A percentile compares a stretch with the other conserved stretches of the same genome.
Conservation (phyloP, 1,284 basidiomycete genomes). For the Cutaneotrichosporon sp. region DNA sequence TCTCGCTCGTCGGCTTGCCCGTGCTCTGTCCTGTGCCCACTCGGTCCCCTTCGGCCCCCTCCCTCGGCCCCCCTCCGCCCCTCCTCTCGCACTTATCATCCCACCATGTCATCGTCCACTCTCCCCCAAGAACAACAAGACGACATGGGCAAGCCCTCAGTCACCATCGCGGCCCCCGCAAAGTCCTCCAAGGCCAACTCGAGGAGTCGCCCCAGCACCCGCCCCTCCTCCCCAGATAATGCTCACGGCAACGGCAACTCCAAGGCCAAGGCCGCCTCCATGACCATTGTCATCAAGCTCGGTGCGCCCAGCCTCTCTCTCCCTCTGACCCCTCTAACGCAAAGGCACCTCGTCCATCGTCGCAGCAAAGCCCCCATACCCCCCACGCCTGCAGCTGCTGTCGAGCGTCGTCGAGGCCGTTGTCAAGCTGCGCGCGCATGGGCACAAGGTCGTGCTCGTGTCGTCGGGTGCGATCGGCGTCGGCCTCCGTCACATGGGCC, state of each 20-base stretch:
- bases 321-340: not conserved
- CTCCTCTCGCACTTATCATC: not conserved
- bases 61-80: no score
- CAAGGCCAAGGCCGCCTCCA: constrained; percentile 9
- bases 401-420: constrained; percentile 92
- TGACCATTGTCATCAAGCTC: constrained; percentile 82
- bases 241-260: not conserved
- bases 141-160: constrained; percentile 6
- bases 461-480: constrained; percentile 96
- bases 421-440: constrained; percentile 70
- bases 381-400: constrained; percentile 85
- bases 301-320: constrained; percentile 59
- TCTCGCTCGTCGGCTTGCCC: no score
- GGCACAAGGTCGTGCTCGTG: constrained; percentile 93
- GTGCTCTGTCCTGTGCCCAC: no score
- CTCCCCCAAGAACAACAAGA: not conserved
- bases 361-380: constrained; percentile 77
- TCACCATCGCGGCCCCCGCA: not conserved
- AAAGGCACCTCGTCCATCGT: constrained; percentile 91
- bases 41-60: no score
- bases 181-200: not conserved
- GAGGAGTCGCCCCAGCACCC: constrained; percentile 2
- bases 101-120: not conserved
- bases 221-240: constrained; percentile 11
- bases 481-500: constrained; percentile 86